Evolutionary conservation across 129 eudicot species (phyloP).

Genomic region (Arctium minus): DNA sequence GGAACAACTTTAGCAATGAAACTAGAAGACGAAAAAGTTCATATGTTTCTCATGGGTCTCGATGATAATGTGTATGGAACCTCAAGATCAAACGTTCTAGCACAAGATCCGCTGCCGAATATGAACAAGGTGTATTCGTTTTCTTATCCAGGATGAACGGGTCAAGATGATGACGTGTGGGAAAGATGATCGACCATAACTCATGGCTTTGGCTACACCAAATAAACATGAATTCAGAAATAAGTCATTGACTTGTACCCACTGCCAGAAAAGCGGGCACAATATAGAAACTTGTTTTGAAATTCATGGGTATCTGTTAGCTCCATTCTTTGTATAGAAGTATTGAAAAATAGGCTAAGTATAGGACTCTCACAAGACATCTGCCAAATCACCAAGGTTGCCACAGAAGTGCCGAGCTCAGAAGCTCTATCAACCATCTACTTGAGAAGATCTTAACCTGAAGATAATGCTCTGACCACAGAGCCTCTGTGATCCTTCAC

Average conservation of each 20-base stretch:
- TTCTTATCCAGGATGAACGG: neutral
- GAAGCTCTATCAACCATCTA: too few species aligned
- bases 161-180: neutral
- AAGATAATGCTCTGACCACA: too few species aligned
- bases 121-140: neutral
- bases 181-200: neutral
- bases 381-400: too few species aligned
- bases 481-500: too few species aligned
- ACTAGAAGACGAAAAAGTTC: neutral
- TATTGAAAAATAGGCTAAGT: too few species aligned
- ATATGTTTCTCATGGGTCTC: neutral
- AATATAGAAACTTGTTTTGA: neutral
- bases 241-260: neutral
- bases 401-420: too few species aligned
- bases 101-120: neutral
- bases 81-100: neutral
- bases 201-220: neutral
- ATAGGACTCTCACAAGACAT: too few species aligned
- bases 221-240: neutral
- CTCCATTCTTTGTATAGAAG: too few species aligned
- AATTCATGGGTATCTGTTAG: neutral
- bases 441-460: too few species aligned
- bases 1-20: neutral
- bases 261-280: neutral
- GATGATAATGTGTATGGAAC: conserved; percentile 5